Evolutionary conservation across 2,329 filamentous ascomycete genomes (phyloP).

Genomic region (Neofusicoccum cordaticola): DNA sequence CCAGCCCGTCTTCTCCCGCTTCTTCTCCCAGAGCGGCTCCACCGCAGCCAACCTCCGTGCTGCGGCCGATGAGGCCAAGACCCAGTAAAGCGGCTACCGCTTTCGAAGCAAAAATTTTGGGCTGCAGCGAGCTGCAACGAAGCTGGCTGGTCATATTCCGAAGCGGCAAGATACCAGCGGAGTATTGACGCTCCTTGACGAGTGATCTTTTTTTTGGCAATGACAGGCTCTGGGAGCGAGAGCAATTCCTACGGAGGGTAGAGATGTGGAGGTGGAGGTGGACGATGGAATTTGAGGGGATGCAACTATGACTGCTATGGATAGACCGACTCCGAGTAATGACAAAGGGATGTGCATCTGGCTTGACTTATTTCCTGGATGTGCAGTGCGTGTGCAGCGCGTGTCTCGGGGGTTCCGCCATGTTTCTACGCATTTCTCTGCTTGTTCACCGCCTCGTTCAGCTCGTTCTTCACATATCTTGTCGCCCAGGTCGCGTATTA

Average conservation of each 20-base stretch:
- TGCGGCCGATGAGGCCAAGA: constrained; percentile 69
- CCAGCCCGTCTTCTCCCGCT: constrained; percentile 84
- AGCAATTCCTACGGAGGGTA: not conserved
- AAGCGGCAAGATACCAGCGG: constrained; percentile 7
- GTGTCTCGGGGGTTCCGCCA: not conserved
- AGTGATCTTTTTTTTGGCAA: not conserved
- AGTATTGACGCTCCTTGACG: constrained; percentile 2
- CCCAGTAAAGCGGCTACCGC: constrained; percentile 5
- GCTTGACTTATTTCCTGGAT: not conserved
- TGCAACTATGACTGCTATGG: constrained; percentile 15
- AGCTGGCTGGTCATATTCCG: constrained; percentile 9
- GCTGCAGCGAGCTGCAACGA: not conserved
- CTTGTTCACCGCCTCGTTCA: not conserved
- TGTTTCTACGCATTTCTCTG: not conserved
- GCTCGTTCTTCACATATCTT: not conserved
- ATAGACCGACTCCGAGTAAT: constrained; percentile 17
- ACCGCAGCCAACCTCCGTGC: constrained; percentile 84
- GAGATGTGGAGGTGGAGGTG: not conserved
- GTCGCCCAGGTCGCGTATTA: not conserved
- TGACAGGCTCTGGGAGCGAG: not conserved
- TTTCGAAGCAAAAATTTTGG: not conserved
- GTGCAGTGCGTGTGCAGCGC: not conserved
- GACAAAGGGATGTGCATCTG: constrained; percentile 16
- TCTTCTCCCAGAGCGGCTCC: constrained; percentile 71
- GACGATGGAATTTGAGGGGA: constrained; percentile 3